Evolutionary conservation across 495 filamentous ascomycete species (phyloP).

Genomic region (Rostrohypoxylon terebratum): DNA sequence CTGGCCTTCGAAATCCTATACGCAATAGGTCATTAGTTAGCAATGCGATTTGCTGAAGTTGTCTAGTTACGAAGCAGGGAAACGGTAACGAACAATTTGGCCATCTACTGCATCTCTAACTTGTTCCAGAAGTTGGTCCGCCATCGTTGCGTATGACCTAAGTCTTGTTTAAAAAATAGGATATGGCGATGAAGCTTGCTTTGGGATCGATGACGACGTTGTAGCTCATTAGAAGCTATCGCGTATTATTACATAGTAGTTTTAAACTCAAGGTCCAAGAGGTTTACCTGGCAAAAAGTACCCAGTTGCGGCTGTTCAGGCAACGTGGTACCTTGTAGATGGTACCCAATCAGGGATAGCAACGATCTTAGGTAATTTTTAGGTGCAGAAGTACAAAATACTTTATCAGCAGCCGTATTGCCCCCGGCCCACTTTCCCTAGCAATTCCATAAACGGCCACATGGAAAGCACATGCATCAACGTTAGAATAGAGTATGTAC

Average conservation of each 20-base stretch:
- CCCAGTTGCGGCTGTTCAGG: slow-evolving; percentile 35
- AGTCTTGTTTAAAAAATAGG: background rate
- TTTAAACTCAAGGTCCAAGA: slow-evolving; percentile 4
- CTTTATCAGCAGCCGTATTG: background rate
- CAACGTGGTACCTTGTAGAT: slow-evolving; percentile 41
- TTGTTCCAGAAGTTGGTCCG: slow-evolving; percentile 78
- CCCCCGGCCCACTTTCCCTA: background rate
- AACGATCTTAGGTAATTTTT: background rate
- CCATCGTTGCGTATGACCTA: slow-evolving; percentile 64
- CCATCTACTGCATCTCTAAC: slow-evolving; percentile 83
- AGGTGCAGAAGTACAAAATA: slow-evolving; percentile 5
- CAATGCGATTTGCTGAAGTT: background rate
- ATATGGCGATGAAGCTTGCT: slow-evolving; percentile 2
- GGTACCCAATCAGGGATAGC: slow-evolving; percentile 41
- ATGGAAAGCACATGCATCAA: slow-evolving; percentile 11
- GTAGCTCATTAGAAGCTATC: slow-evolving; percentile 1
- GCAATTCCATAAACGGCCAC: slow-evolving; percentile 13
- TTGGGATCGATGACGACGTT: background rate
- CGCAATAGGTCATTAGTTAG: slow-evolving; percentile 34
- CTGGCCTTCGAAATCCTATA: slow-evolving; percentile 92
- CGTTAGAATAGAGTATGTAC: background rate
- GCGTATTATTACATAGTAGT: background rate
- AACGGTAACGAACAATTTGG: slow-evolving; percentile 75
- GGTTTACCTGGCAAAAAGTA: slow-evolving; percentile 37
- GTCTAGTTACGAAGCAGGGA: slow-evolving; percentile 1